A percentile compares a stretch with the other conserved stretches of the same genome.
These are phyloP conservation scores for Nitzschia sp. DNA, from an alignment of 108 stramenopile genomes.

Conservation along the genomic window DNA sequence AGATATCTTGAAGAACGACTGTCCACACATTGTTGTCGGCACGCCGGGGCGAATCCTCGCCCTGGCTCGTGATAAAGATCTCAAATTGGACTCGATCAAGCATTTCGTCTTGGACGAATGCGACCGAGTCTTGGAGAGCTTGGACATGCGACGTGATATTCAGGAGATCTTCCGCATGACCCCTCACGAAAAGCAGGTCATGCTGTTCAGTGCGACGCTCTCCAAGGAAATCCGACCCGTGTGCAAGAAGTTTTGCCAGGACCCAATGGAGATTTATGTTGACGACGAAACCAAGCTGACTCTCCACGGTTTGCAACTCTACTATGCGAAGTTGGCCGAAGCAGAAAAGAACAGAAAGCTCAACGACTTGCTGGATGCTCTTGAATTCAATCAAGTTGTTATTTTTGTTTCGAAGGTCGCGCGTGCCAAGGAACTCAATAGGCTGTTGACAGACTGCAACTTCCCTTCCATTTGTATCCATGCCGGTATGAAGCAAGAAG, in stretches of 20 bases:
- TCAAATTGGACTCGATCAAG: slow-evolving; percentile 95
- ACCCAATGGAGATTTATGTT: slow-evolving; percentile 98
- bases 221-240: slow-evolving; percentile 98
- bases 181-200: slow-evolving; percentile 98
- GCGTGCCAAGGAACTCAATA: slow-evolving; percentile 91
- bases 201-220: slow-evolving; percentile 99
- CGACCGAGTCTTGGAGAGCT: slow-evolving; percentile 95
- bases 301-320: slow-evolving; percentile 98
- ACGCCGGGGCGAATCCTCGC: slow-evolving; percentile 97
- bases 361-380: slow-evolving; percentile 96
- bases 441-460: slow-evolving; percentile 98
- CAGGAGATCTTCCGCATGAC: slow-evolving; percentile 99
- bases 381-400: slow-evolving; percentile 99
- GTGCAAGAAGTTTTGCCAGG: slow-evolving; percentile 99
- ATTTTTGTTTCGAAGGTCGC: slow-evolving; percentile 99
- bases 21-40: slow-evolving; percentile 98
- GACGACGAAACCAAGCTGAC: slow-evolving; percentile 99
- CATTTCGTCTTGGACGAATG: slow-evolving; percentile 99
- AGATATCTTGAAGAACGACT: slow-evolving; percentile 92
- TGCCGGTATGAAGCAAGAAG: slow-evolving; percentile 95
- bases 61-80: slow-evolving; percentile 89
- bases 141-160: slow-evolving; percentile 97
- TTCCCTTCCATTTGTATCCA: slow-evolving; percentile 99
- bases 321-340: slow-evolving; percentile 96
- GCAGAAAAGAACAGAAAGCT: slow-evolving; percentile 99